Evolutionary conservation across 73 alveolate genomes (phyloP).

Genomic region (Blepharisma stoltei): DNA sequence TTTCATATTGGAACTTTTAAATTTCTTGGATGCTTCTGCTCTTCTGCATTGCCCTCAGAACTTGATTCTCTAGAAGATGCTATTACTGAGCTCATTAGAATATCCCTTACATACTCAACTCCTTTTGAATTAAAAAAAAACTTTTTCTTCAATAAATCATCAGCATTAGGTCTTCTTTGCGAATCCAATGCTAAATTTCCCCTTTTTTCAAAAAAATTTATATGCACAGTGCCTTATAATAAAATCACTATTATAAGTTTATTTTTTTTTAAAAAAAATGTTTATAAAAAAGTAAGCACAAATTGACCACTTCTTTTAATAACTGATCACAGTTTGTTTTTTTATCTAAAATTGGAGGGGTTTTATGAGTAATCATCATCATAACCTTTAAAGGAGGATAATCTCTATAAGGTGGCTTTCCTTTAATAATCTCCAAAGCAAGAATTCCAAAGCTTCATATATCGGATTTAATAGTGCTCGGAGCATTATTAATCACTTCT

Average conservation of each 20-base stretch:
- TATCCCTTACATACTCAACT: background rate
- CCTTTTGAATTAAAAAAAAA: slow-evolving; percentile 33
- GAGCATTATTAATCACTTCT: slow-evolving; percentile 61
- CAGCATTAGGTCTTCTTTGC: slow-evolving; percentile 57
- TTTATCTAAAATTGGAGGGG: slow-evolving; percentile 58
- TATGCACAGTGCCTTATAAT: too few species aligned
- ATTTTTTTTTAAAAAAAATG: too few species aligned
- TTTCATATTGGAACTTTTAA: too few species aligned
- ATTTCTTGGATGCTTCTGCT: too few species aligned
- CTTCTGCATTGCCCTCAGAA: too few species aligned
- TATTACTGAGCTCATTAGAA: background rate
- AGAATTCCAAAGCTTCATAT: slow-evolving; percentile 78
- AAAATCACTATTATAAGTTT: too few species aligned
- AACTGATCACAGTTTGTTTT: slow-evolving; percentile 41
- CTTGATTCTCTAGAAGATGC: too few species aligned
- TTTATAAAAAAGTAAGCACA: too few species aligned
- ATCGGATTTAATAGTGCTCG: slow-evolving; percentile 63
- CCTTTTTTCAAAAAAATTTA: too few species aligned
- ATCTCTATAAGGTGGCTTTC: slow-evolving; percentile 69
- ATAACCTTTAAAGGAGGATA: slow-evolving; percentile 65
- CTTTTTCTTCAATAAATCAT: slow-evolving; percentile 53
- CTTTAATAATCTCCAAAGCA: slow-evolving; percentile 63
- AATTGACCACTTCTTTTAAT: slow-evolving; percentile 55
- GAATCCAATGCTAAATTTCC: slow-evolving; percentile 49
- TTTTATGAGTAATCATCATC: slow-evolving; percentile 39